Evolutionary conservation across 1,284 basidiomycete species (phyloP).

Genomic region (Singerocomus inundabilis): DNA sequence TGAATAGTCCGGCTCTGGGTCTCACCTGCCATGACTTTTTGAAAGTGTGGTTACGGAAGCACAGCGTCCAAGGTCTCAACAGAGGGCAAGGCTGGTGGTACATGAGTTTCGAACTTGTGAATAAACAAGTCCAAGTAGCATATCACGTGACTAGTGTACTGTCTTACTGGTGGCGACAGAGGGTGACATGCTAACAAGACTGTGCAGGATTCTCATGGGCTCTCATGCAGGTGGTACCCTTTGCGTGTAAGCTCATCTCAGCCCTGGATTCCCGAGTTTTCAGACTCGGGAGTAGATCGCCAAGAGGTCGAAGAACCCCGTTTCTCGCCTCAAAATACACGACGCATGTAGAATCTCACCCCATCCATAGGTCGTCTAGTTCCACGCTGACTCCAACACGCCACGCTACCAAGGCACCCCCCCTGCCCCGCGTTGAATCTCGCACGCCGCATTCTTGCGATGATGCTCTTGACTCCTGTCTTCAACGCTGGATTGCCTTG

Average conservation of each 20-base stretch:
- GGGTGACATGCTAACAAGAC: background rate
- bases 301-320: background rate
- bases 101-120: no score
- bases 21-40: conserved; percentile 6
- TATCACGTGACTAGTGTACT: no score
- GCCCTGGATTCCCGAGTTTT: conserved; percentile 2
- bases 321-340: background rate
- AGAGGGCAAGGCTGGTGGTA: conserved; percentile 1
- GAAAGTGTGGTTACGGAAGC: background rate
- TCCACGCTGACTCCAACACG: background rate
- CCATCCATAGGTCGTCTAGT: background rate
- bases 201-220: background rate
- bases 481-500: background rate
- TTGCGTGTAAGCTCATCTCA: background rate
- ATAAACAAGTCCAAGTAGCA: no score
- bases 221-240: conserved; percentile 1
- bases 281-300: conserved; percentile 13
- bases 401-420: background rate
- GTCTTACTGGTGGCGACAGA: background rate
- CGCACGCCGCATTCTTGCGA: background rate
- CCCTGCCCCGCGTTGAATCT: conserved; percentile 6
- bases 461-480: conserved; percentile 5
- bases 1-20: background rate
- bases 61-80: background rate
- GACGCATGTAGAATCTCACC: background rate